These are phyloP conservation scores for Phlyctochytrium bullatum DNA, from an alignment of 192 early-diverging fungal species.

Conservation along the genomic window DNA sequence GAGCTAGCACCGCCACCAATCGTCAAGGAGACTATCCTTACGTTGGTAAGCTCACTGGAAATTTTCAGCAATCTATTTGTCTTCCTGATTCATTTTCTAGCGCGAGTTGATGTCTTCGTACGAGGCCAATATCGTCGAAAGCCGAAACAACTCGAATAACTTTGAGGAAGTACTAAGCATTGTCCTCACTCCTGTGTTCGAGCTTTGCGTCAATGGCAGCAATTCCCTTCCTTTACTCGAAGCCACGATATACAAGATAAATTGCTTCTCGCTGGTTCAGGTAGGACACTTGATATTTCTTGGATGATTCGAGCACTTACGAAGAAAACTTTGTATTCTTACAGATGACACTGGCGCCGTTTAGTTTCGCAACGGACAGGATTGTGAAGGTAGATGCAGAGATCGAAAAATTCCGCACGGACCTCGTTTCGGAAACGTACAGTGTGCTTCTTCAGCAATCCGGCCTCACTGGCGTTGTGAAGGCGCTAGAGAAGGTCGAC, in stretches of 20 bases:
- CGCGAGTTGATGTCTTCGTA: slow-evolving; percentile 81
- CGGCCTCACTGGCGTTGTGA: not conserved
- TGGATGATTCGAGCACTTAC: not conserved
- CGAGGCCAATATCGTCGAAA: slow-evolving; percentile 66
- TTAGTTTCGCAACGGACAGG: slow-evolving; percentile 61
- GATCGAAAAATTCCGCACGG: slow-evolving; percentile 49
- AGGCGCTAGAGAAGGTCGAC: slow-evolving; percentile 55
- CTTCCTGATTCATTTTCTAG: slow-evolving; percentile 25
- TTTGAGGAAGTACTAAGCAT: slow-evolving; percentile 67
- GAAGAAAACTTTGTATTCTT: too few relatives aligned
- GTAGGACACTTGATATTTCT: slow-evolving; percentile 34
- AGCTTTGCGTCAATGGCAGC: slow-evolving; percentile 64
- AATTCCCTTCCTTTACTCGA: slow-evolving; percentile 52
- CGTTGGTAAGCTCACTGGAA: slow-evolving; percentile 58
- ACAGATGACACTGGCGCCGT: slow-evolving; percentile 62
- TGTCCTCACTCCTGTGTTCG: slow-evolving; percentile 69
- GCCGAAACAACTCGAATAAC: slow-evolving; percentile 51
- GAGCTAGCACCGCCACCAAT: slow-evolving; percentile 62
- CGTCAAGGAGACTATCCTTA: slow-evolving; percentile 65
- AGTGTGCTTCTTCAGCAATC: not conserved
- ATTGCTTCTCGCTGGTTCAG: slow-evolving; percentile 72
- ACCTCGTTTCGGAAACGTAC: not conserved
- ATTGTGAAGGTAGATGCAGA: slow-evolving; percentile 55
- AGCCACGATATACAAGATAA: slow-evolving; percentile 69
- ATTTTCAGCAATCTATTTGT: not conserved